phyloP scores from a whole-genome alignment of 148 eudicot genomes.

The Amaranthus hypochondriacus region DNA sequence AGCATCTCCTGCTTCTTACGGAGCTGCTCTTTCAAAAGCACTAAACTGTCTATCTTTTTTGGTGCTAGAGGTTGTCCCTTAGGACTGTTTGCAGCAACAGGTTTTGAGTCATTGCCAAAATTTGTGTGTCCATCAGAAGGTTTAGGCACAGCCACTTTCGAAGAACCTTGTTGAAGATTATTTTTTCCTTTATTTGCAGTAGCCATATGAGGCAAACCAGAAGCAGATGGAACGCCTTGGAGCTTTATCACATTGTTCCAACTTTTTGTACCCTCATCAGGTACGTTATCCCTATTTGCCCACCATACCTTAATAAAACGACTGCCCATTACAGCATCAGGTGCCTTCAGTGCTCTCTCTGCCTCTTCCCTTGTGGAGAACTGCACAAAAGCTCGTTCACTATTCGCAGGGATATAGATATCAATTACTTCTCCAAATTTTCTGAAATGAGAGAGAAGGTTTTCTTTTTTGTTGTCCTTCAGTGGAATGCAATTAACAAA shows the following conservation, averaged over 20 bases:
- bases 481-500: conserved; percentile 76
- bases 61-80: conserved; percentile 44
- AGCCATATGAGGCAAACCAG: conserved; percentile 13
- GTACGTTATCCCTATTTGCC: conserved; percentile 83
- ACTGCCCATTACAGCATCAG: conserved; percentile 99
- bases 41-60: conserved; percentile 74
- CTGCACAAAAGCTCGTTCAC: conserved; percentile 93
- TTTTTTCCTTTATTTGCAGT: conserved; percentile 43
- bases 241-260: conserved; percentile 30
- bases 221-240: conserved; percentile 11
- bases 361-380: conserved; percentile 90
- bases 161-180: conserved; percentile 28
- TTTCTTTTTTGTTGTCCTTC: conserved; percentile 73
- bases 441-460: conserved; percentile 76
- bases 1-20: conserved; percentile 95
- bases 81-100: conserved; percentile 37
- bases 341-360: conserved; percentile 82
- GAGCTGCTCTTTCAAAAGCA: conserved; percentile 57
- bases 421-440: conserved; percentile 91
- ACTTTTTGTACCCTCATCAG: conserved; percentile 42
- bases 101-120: conserved; percentile 38
- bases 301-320: conserved; percentile 87
- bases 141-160: conserved; percentile 1
- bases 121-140: conserved; percentile 31
- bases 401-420: conserved; percentile 63